Evolutionary conservation across 768 basidiomycete species (phyloP).

Genomic region (Phaffia tasmanica): DNA sequence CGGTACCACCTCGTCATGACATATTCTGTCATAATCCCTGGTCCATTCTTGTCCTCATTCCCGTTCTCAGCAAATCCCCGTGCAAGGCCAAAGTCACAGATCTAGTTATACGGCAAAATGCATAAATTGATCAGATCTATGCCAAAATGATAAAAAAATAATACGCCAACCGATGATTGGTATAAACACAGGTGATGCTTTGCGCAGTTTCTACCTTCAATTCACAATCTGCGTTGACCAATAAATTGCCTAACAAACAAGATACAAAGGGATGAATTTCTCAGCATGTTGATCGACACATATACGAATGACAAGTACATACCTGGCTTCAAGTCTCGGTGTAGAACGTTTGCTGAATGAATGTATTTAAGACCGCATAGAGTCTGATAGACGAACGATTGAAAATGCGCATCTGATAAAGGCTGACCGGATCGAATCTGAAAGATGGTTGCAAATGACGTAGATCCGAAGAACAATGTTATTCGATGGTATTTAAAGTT

Average conservation of each 20-base stretch:
- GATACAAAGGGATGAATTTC: neutral
- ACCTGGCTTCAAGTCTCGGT: conserved; percentile 85
- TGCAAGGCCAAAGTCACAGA: conserved; percentile 96
- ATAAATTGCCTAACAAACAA: conserved; percentile 51
- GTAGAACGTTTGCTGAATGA: conserved; percentile 93
- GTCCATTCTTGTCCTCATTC: conserved; percentile 34
- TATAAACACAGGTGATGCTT: neutral
- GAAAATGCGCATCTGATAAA: conserved; percentile 43
- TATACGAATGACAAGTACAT: conserved; percentile 1
- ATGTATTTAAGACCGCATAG: conserved; percentile 97
- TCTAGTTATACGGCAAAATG: conserved; percentile 41
- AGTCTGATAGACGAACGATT: conserved; percentile 93
- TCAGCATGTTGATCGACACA: neutral
- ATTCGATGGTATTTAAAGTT: neutral
- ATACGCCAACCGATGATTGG: neutral
- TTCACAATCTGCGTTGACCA: conserved; percentile 90
- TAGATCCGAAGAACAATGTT: neutral
- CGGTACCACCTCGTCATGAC: conserved; percentile 25
- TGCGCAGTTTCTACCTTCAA: conserved; percentile 28
- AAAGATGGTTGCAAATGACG: neutral
- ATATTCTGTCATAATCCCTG: conserved; percentile 97
- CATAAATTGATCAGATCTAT: neutral
- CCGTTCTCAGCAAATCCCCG: conserved; percentile 72
- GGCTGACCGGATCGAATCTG: conserved; percentile 44
- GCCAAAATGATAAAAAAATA: neutral